Conservation (phyloP, 1,139 yeast genomes). For the Saccharomyces hybrid region DNA sequence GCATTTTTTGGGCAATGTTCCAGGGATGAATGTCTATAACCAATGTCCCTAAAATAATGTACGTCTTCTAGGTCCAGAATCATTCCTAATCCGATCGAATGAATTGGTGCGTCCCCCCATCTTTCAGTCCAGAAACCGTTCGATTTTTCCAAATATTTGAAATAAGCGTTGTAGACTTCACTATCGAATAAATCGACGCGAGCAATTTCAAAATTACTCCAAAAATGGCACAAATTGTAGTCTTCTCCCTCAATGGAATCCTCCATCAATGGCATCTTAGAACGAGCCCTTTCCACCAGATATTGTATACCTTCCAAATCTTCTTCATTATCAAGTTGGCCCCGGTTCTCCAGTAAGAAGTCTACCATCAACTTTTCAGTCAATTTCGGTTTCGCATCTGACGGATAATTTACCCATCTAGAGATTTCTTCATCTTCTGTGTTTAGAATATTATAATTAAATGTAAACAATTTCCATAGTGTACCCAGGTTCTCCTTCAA, state of each 20-base stretch:
- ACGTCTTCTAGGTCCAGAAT: constrained; percentile 55
- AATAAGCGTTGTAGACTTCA: constrained; percentile 53
- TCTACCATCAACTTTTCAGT: constrained; percentile 27
- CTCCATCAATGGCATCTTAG: constrained; percentile 17
- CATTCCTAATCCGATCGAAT: constrained; percentile 73
- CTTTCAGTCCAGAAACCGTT: constrained; percentile 81
- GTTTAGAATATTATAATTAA: constrained; percentile 27
- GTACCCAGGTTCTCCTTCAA: constrained; percentile 42
- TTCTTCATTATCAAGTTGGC: background rate
- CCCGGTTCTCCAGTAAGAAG: constrained; percentile 7
- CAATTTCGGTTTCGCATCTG: constrained; percentile 17
- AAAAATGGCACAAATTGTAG: constrained; percentile 76
- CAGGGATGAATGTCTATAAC: constrained; percentile 68
- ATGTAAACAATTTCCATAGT: constrained; percentile 50
- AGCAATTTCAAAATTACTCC: constrained; percentile 91
- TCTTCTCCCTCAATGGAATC: constrained; percentile 57
- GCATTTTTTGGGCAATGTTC: constrained; percentile 72
- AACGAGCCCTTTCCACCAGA: constrained; percentile 12
- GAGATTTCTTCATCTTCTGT: constrained; percentile 14
- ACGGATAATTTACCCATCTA: constrained; percentile 21
- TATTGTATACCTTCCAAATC: constrained; percentile 14
- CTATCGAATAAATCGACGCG: constrained; percentile 63
- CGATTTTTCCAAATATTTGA: constrained; percentile 52
- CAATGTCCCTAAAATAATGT: constrained; percentile 87
- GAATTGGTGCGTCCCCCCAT: constrained; percentile 95